These are phyloP conservation scores for Nakazawaea holstii DNA, from an alignment of 805 yeast genomes.

Conservation along the genomic window DNA sequence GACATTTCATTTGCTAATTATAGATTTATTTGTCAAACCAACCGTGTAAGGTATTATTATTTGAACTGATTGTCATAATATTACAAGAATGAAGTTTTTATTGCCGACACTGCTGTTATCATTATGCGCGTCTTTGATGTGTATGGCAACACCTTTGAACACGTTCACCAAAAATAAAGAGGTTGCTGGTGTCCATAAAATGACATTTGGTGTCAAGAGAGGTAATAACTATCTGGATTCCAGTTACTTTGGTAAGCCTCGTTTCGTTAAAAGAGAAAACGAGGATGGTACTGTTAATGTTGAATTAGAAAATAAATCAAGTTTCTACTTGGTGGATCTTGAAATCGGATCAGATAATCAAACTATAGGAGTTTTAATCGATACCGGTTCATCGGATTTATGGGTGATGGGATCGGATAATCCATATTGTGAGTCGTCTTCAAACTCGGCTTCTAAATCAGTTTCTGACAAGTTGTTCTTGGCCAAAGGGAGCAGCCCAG, in stretches of 20 bases:
- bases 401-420: constrained; percentile 43
- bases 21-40: no score
- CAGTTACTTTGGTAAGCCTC: background rate
- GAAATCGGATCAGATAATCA: constrained; percentile 55
- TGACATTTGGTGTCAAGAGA: constrained; percentile 1
- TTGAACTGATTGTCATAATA: no score
- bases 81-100: background rate
- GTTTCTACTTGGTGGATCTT: constrained; percentile 40
- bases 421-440: constrained; percentile 21
- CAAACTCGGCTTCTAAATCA: background rate
- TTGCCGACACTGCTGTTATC: background rate
- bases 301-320: constrained; percentile 30
- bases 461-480: background rate
- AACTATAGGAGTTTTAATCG: constrained; percentile 52
- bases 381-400: constrained; percentile 73
- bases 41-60: no score
- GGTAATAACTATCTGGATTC: background rate
- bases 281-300: constrained; percentile 23
- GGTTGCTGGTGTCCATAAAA: constrained; percentile 1
- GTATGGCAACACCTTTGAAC: background rate
- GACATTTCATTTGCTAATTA: no score
- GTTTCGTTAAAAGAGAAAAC: background rate
- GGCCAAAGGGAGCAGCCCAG: background rate
- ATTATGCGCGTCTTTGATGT: background rate
- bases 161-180: background rate